Conservation (phyloP, 2,329 filamentous ascomycete genomes). For the Pseudophaeomoniella oleicola region DNA sequence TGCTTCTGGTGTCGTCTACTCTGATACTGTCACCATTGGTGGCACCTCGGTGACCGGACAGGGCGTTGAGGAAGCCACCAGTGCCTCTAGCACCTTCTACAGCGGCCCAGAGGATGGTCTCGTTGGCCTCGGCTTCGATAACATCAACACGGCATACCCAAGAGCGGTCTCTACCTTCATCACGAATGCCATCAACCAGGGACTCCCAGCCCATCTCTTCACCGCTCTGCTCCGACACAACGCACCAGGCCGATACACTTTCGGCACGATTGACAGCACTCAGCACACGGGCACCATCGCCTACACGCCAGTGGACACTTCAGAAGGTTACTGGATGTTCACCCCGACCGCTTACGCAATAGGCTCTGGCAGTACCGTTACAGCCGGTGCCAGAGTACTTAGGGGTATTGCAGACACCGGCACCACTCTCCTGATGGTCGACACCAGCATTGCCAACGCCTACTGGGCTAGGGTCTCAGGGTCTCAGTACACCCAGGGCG, state of each 20-base stretch:
- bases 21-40: constrained; percentile 49
- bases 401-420: constrained; percentile 51
- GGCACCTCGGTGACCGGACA: constrained; percentile 43
- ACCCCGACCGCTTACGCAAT: constrained; percentile 38
- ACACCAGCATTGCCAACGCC: constrained; percentile 34
- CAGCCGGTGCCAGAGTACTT: constrained; percentile 31
- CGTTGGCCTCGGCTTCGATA: constrained; percentile 45
- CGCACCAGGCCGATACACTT: constrained; percentile 38
- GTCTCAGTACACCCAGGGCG: constrained; percentile 18
- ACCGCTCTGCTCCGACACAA: constrained; percentile 40
- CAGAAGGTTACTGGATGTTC: constrained; percentile 51
- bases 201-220: constrained; percentile 37
- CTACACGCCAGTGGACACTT: constrained; percentile 40
- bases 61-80: constrained; percentile 50
- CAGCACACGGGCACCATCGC: constrained; percentile 45
- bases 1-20: constrained; percentile 50
- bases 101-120: constrained; percentile 44
- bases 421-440: constrained; percentile 50
- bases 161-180: constrained; percentile 41
- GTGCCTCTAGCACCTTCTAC: constrained; percentile 39
- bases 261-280: constrained; percentile 42
- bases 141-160: constrained; percentile 40
- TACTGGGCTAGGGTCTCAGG: constrained; percentile 47
- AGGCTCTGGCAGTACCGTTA: constrained; percentile 23
- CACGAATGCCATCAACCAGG: constrained; percentile 37